phyloP scores from a whole-genome alignment of 441 rosid genomes.

The Euphorbia corollata region DNA sequence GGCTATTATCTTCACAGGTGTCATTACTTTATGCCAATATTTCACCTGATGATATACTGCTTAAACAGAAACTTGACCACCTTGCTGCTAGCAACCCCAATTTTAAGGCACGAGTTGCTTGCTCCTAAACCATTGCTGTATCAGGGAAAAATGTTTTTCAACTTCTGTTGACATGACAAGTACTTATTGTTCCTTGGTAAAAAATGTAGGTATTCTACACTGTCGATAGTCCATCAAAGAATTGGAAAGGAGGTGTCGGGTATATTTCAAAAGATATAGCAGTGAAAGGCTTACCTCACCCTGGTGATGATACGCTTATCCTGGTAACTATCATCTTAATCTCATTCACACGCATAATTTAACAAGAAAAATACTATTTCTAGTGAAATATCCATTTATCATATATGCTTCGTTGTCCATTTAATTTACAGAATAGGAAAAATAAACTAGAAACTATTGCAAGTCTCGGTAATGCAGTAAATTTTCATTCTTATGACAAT shows the following conservation, averaged over 20 bases:
- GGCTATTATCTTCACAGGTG: conserved; percentile 39
- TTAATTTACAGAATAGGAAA: background rate
- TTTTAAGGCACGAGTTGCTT: conserved; percentile 50
- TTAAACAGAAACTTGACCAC: conserved; percentile 77
- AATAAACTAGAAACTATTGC: background rate
- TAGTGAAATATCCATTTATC: background rate
- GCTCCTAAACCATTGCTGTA: background rate
- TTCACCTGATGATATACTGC: conserved; percentile 89
- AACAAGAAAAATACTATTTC: background rate
- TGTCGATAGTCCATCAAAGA: conserved; percentile 75
- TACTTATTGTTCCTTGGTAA: conserved; percentile 4
- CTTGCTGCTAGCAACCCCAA: conserved; percentile 79
- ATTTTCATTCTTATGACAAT: background rate
- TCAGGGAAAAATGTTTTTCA: background rate
- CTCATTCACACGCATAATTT: background rate
- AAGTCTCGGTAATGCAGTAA: background rate
- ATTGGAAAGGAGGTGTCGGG: conserved; percentile 91
- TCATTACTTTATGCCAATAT: conserved; percentile 81
- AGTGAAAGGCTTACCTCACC: conserved; percentile 73
- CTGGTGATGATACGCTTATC: conserved; percentile 69
- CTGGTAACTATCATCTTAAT: conserved; percentile 48
- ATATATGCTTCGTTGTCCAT: background rate
- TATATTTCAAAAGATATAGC: conserved; percentile 74
- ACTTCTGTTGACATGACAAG: background rate
- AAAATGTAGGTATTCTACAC: conserved; percentile 64